Conservation (phyloP, 2,329 filamentous ascomycete genomes). For the Chaetomiaceae sp. region DNA sequence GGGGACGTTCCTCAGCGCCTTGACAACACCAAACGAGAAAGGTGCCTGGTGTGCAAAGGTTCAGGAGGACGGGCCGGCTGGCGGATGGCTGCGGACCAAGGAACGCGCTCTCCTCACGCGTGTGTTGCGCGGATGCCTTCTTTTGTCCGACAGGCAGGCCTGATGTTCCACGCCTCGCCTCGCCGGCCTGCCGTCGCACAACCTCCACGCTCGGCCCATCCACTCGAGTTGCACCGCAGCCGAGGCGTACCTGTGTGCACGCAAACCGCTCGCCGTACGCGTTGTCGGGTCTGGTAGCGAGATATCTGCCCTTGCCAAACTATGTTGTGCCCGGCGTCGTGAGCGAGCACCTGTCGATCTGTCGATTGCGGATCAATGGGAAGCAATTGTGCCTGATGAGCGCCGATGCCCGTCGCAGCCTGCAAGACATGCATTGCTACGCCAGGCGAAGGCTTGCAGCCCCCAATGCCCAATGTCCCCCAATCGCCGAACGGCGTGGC, state of each 20-base stretch:
- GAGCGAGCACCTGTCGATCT: no score
- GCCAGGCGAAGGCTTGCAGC: neutral
- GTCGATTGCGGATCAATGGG: conserved; percentile 2
- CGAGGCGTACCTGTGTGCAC: neutral
- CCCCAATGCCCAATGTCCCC: no score
- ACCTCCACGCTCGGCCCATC: neutral
- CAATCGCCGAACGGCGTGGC: no score
- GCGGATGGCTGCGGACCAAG: neutral
- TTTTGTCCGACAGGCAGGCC: neutral
- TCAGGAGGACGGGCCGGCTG: no score
- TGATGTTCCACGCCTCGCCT: conserved; percentile 3
- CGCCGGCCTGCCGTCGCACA: neutral
- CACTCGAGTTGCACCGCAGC: conserved; percentile 4
- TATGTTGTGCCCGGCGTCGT: no score
- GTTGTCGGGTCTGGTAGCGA: conserved; percentile 2
- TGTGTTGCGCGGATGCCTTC: conserved; percentile 4
- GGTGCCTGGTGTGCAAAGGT: no score
- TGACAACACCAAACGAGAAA: no score
- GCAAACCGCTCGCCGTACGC: neutral
- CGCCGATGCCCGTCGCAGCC: neutral
- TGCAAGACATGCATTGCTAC: conserved; percentile 8
- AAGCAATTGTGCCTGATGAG: conserved; percentile 1
- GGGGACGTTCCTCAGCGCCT: conserved; percentile 6
- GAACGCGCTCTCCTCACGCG: no score
- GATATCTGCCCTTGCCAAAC: no score